A percentile compares a stretch with the other conserved stretches of the same genome.
Conservation (phyloP, 2,329 filamentous ascomycete genomes). For the Aspergillus bombycis region DNA sequence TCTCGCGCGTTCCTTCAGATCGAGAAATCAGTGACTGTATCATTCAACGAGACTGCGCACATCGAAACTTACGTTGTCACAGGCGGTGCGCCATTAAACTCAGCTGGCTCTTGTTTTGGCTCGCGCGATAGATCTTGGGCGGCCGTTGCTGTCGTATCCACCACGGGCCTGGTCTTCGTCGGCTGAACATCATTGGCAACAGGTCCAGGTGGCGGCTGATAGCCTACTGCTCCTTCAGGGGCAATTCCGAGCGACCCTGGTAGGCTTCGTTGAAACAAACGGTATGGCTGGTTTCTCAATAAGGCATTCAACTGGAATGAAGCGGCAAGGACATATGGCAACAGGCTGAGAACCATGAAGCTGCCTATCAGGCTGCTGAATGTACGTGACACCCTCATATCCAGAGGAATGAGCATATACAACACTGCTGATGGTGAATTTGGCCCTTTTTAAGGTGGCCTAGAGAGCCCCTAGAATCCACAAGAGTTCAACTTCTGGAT, state of each 20-base stretch:
- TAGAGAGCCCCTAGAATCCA: not conserved
- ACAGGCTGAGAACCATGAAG: constrained; percentile 11
- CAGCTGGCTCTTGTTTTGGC: not conserved
- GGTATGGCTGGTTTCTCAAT: constrained; percentile 2
- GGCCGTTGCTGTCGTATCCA: not conserved
- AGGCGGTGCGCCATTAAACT: not conserved
- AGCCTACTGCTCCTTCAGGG: constrained; percentile 25
- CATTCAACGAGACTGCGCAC: not conserved
- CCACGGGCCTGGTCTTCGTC: not conserved
- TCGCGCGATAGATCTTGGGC: not conserved
- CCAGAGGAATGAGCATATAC: not conserved
- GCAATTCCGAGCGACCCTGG: constrained; percentile 24
- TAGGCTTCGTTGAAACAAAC: constrained; percentile 18
- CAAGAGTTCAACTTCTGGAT: not conserved
- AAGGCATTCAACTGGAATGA: constrained; percentile 17
- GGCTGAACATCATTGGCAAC: constrained; percentile 7
- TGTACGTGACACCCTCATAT: constrained; percentile 15
- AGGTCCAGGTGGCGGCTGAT: constrained; percentile 23
- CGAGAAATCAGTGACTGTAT: not conserved
- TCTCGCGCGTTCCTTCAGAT: not conserved
- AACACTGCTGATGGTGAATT: not conserved
- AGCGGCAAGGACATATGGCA: constrained; percentile 13
- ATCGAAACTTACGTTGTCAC: not conserved
- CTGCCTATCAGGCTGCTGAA: constrained; percentile 11
- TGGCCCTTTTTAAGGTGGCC: not conserved